Conservation (phyloP, 345 rosid genomes). For the Geranium brycei region DNA sequence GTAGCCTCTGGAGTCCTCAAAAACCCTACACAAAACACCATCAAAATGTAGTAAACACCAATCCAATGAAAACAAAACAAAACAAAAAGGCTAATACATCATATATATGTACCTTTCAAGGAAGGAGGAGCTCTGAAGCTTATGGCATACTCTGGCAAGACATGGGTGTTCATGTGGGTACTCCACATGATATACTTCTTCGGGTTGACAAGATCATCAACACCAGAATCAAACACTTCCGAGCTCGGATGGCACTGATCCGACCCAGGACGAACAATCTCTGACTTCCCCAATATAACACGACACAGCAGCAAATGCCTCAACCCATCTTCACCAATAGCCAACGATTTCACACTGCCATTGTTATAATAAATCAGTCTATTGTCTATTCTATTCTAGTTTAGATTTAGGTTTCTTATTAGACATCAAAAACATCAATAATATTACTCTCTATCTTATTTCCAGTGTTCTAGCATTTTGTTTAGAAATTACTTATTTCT, state of each 20-base stretch:
- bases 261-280: slow-evolving; percentile 45
- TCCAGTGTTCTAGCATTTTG: too few relatives aligned
- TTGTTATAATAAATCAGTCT: too few relatives aligned
- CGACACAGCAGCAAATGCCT: slow-evolving; percentile 63
- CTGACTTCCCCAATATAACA: slow-evolving; percentile 53
- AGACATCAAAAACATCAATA: neutral
- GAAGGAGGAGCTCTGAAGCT: slow-evolving; percentile 43
- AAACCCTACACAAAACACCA: slow-evolving; percentile 19
- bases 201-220: slow-evolving; percentile 37
- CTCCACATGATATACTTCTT: slow-evolving; percentile 63
- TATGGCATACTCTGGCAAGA: slow-evolving; percentile 53
- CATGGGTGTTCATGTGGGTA: slow-evolving; percentile 52
- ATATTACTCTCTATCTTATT: neutral
- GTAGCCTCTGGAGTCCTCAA: slow-evolving; percentile 12
- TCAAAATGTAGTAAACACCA: neutral
- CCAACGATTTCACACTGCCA: slow-evolving; percentile 35
- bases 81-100: neutral
- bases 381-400: too few relatives aligned
- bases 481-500: too few relatives aligned
- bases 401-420: too few relatives aligned
- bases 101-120: slow-evolving; percentile 1
- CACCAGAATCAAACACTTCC: slow-evolving; percentile 55
- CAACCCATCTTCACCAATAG: slow-evolving; percentile 37
- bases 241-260: slow-evolving; percentile 45
- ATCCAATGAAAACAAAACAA: neutral